Evolutionary conservation across 225 moss, liverwort and hornwort species (phyloP).

Genomic region (Sphagnum tenellum): DNA sequence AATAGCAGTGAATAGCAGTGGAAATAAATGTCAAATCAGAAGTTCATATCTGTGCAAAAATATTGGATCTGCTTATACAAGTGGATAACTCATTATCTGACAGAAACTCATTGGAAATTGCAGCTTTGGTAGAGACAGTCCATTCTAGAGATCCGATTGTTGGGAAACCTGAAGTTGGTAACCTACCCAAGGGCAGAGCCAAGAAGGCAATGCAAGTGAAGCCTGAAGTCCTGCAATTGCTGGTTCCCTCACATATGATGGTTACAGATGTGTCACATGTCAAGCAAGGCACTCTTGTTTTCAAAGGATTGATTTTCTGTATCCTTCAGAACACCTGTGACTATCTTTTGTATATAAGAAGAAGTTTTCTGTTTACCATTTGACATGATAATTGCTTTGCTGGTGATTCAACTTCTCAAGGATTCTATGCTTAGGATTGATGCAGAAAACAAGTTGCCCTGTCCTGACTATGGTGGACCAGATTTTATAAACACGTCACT

Average conservation of each 20-base stretch:
- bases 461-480: slow-evolving; percentile 6
- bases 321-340: slow-evolving; percentile 28
- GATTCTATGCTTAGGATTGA: no score
- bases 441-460: no score
- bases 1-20: no score
- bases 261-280: slow-evolving; percentile 77
- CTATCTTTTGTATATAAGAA: no score
- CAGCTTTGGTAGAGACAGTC: slow-evolving; percentile 72
- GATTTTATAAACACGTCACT: slow-evolving; percentile 60
- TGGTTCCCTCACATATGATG: slow-evolving; percentile 78
- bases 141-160: slow-evolving; percentile 25
- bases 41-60: no score
- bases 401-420: no score
- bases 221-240: slow-evolving; percentile 31
- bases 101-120: neutral
- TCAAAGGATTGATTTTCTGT: slow-evolving; percentile 63
- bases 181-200: slow-evolving; percentile 17
- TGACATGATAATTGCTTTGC: no score
- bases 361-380: no score
- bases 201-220: slow-evolving; percentile 42
- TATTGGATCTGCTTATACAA: no score
- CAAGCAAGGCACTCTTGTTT: slow-evolving; percentile 45
- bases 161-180: slow-evolving; percentile 18
- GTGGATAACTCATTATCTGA: no score
- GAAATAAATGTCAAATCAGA: no score